Conservation (phyloP, 2,329 filamentous ascomycete species). For the Aspergillus sp. region DNA sequence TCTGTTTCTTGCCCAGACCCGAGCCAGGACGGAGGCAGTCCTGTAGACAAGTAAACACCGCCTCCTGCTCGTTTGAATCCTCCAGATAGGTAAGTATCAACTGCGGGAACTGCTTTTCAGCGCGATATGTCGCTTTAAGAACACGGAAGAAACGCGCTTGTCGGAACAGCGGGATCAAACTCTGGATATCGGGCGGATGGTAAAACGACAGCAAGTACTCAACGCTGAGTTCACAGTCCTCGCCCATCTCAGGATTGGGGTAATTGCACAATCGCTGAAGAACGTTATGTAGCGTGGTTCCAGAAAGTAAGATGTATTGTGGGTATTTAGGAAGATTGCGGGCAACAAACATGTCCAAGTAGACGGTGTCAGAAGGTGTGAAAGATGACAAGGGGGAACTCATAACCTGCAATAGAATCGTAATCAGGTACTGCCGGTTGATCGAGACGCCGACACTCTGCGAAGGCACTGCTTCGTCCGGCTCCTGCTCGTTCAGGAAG, state of each 20-base stretch:
- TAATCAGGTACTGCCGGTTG: conserved; percentile 86
- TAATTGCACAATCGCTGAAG: conserved; percentile 78
- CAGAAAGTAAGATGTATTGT: conserved; percentile 86
- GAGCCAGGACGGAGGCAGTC: conserved; percentile 64
- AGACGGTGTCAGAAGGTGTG: conserved; percentile 74
- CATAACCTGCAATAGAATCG: conserved; percentile 88
- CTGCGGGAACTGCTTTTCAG: conserved; percentile 70
- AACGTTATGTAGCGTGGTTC: conserved; percentile 74
- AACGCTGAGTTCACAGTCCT: conserved; percentile 93
- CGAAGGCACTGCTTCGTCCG: conserved; percentile 51
- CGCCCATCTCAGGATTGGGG: conserved; percentile 69
- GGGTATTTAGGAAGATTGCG: conserved; percentile 94
- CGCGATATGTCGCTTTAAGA: conserved; percentile 77
- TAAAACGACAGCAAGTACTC: conserved; percentile 94
- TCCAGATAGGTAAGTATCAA: conserved; percentile 78
- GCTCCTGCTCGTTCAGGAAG: conserved; percentile 74
- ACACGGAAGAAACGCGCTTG: conserved; percentile 83
- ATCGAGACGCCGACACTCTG: conserved; percentile 57
- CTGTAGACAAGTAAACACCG: conserved; percentile 70
- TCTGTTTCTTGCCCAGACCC: conserved; percentile 61
- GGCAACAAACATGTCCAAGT: conserved; percentile 97
- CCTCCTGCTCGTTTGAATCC: conserved; percentile 67
- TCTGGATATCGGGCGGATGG: conserved; percentile 73
- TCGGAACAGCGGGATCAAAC: conserved; percentile 69
- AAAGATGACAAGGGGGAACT: conserved; percentile 59